phyloP scores from a whole-genome alignment of 805 yeast genomes.

The Ogataea saltuana region DNA sequence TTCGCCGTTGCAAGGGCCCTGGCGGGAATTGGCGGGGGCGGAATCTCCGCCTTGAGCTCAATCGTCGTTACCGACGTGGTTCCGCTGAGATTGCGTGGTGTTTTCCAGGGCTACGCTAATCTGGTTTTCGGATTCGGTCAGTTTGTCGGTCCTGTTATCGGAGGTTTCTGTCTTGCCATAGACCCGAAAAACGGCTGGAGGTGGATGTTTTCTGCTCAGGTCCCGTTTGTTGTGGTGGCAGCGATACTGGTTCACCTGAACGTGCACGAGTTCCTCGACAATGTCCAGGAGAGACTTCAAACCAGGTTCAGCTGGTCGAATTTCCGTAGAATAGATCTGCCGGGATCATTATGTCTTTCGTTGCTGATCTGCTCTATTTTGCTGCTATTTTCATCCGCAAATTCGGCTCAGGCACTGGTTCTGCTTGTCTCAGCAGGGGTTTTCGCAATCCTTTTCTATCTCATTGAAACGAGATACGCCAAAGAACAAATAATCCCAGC shows the following conservation, averaged over 20 bases:
- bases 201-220: conserved; percentile 45
- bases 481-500: conserved; percentile 44
- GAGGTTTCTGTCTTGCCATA: conserved; percentile 39
- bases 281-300: conserved; percentile 25
- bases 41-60: conserved; percentile 50
- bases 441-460: conserved; percentile 27
- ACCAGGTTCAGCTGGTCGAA: conserved; percentile 37
- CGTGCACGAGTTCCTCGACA: conserved; percentile 36
- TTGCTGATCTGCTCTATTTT: conserved; percentile 37
- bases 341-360: conserved; percentile 41
- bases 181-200: conserved; percentile 43
- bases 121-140: conserved; percentile 41
- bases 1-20: conserved; percentile 52
- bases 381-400: conserved; percentile 34
- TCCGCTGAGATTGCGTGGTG: conserved; percentile 52
- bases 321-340: conserved; percentile 40
- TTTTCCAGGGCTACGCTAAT: conserved; percentile 53
- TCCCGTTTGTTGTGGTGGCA: conserved; percentile 38
- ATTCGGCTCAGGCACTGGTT: conserved; percentile 9
- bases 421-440: conserved; percentile 17
- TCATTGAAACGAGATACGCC: conserved; percentile 39
- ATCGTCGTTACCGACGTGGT: conserved; percentile 58
- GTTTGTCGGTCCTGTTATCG: conserved; percentile 46
- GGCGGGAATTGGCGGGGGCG: conserved; percentile 63
- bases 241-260: conserved; percentile 27